Evolutionary conservation across 148 eudicot species (phyloP), one percentile per base, ranked within the genome.

Genomic region (Fagopyrum tataricum): DNA sequence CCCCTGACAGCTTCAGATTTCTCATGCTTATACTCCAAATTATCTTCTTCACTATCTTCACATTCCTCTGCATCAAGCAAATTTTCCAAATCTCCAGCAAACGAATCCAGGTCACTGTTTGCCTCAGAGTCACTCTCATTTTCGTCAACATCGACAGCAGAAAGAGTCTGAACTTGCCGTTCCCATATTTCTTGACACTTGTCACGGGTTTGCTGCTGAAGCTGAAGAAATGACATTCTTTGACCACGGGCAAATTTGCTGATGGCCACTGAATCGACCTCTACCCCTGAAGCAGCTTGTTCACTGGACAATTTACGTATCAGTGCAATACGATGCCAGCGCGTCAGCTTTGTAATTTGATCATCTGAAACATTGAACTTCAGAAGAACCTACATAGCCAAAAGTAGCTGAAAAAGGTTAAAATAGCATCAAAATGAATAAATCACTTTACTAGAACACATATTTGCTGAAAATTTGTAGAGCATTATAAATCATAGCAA

Each of bases 181-280:
- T 95, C 99, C 99, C 99, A 95, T 74, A 95, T 91, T 81, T 95
- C 99, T 80, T 91, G 97, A 72, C 99, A 95, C 77, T 95, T 95
- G 79, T 95, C 99, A 76, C 99, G 84, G 5, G 89, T 87, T 78
- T 92, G 97, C 79, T 95, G 99, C 82, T 95, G 97, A 79, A 95
- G 93, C 84, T 95, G 99, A 78, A 91, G 83, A 82, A 95, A 95
- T 14, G 99, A 95, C 99, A 95, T 95, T 8, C 99, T 88, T 73
- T 95, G 99, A 21, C 99, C 99, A 73, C 99, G 91, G 55, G 99
- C 99, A 80, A 84, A 95, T 81, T 95, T 95, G 81, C 94, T 90
- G 59, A 90, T 90, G 37, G 97, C 87, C 26, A 93, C 81, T 85
- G 96, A 87, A 82, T 95, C 99, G 81, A 90, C 96, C 83, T 90